These are phyloP conservation scores for Zea mays DNA, from an alignment of 176 grass and related monocot species.

Conservation along the genomic window DNA sequence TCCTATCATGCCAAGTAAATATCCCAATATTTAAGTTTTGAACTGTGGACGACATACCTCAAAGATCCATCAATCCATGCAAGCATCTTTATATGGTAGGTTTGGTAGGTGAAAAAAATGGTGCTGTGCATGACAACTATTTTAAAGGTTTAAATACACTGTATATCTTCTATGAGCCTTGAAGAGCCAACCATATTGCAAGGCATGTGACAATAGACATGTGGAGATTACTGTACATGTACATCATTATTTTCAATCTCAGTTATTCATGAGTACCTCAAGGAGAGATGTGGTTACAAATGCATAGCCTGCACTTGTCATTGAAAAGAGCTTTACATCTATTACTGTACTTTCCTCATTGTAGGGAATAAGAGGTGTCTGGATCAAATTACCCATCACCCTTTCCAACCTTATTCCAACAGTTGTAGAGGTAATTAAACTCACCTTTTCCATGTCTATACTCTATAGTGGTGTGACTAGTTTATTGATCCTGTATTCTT, in stretches of 20 bases:
- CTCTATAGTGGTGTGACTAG: neutral
- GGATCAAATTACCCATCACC: slow-evolving; percentile 85
- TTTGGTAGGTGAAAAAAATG: neutral
- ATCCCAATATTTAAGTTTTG: neutral
- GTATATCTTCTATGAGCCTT: neutral
- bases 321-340: neutral
- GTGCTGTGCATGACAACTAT: neutral
- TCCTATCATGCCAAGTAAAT: neutral
- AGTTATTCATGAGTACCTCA: neutral
- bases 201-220: neutral
- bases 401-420: slow-evolving; percentile 84
- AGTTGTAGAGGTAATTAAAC: slow-evolving; percentile 79
- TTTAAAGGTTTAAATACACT: neutral
- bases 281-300: neutral
- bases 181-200: neutral
- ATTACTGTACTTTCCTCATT: slow-evolving; percentile 17
- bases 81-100: neutral
- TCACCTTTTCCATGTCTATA: slow-evolving; percentile 4
- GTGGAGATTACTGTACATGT: neutral
- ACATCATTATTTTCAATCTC: neutral
- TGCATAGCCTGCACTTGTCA: neutral
- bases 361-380: slow-evolving; percentile 87
- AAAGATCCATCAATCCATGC: neutral
- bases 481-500: neutral
- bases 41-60: neutral